Evolutionary conservation across 345 rosid genomes (phyloP).

Genomic region (Nasturtium officinale): DNA sequence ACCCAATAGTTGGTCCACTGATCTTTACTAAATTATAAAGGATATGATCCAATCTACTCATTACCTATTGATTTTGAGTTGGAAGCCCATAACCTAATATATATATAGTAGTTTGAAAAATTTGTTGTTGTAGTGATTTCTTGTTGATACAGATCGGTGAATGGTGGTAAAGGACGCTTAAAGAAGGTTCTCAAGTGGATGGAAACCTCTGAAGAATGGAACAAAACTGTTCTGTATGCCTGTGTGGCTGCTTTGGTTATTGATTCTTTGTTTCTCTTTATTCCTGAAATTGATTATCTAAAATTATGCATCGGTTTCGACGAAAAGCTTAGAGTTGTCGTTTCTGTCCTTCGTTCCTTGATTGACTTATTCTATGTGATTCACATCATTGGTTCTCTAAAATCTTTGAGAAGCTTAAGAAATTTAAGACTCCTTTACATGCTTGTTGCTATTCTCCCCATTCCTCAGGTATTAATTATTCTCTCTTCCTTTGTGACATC

Average conservation of each 20-base stretch:
- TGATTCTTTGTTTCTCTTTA: constrained; percentile 40
- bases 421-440: constrained; percentile 10
- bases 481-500: background rate
- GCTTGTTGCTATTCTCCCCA: constrained; percentile 29
- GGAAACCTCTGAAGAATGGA: constrained; percentile 35
- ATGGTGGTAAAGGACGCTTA: constrained; percentile 33
- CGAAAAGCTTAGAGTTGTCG: background rate
- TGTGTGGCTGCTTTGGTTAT: constrained; percentile 27
- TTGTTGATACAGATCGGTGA: background rate
- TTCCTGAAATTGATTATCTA: constrained; percentile 22
- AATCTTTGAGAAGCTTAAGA: constrained; percentile 8
- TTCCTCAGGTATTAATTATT: constrained; percentile 33
- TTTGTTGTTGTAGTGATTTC: background rate
- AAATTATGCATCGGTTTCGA: constrained; percentile 23
- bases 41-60: too few species aligned
- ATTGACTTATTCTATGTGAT: constrained; percentile 25
- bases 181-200: constrained; percentile 46
- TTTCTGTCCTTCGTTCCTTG: constrained; percentile 22
- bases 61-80: too few species aligned
- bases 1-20: too few species aligned
- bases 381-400: constrained; percentile 28
- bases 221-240: background rate
- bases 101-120: too few species aligned
- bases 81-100: too few species aligned
- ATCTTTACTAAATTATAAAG: too few species aligned